Evolutionary conservation across 768 basidiomycete genomes (phyloP).

Genomic region (Russula dissimulans): DNA sequence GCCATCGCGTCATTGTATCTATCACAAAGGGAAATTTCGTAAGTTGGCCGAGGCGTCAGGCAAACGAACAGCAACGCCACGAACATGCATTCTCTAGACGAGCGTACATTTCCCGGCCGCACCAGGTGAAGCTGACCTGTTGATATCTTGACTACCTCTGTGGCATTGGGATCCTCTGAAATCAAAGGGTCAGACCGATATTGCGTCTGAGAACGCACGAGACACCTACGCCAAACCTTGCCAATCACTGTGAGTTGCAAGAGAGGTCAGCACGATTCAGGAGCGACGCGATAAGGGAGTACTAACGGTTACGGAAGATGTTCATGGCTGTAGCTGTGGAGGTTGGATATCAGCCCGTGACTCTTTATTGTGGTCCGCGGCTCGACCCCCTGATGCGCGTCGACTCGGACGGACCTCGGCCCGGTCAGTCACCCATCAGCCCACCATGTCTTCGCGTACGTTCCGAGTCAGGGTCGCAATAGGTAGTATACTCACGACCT

Average conservation of each 20-base stretch:
- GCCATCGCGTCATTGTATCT: conserved; percentile 96
- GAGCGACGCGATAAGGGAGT: conserved; percentile 6
- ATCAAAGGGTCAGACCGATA: conserved; percentile 22
- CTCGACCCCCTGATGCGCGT: conserved; percentile 4
- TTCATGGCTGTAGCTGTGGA: conserved; percentile 52
- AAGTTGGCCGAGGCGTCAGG: background rate
- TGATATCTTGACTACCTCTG: conserved; percentile 91
- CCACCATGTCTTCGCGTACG: background rate
- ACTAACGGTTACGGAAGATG: conserved; percentile 74
- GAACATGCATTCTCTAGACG: conserved; percentile 95
- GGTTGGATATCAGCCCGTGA: conserved; percentile 16
- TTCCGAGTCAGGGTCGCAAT: background rate
- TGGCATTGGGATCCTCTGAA: conserved; percentile 85
- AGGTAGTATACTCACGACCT: background rate
- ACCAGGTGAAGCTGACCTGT: conserved; percentile 87
- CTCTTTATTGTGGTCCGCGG: background rate
- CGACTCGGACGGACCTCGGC: background rate
- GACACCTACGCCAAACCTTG: conserved; percentile 92
- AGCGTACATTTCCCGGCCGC: conserved; percentile 83
- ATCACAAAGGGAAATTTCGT: background rate
- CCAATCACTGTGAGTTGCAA: conserved; percentile 46
- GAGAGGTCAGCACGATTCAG: conserved; percentile 21
- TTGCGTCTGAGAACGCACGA: background rate
- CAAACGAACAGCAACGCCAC: conserved; percentile 24
- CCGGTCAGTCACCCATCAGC: background rate